phyloP scores from a whole-genome alignment of 2,329 filamentous ascomycete genomes.

The Pestalotiopsis sp. region DNA sequence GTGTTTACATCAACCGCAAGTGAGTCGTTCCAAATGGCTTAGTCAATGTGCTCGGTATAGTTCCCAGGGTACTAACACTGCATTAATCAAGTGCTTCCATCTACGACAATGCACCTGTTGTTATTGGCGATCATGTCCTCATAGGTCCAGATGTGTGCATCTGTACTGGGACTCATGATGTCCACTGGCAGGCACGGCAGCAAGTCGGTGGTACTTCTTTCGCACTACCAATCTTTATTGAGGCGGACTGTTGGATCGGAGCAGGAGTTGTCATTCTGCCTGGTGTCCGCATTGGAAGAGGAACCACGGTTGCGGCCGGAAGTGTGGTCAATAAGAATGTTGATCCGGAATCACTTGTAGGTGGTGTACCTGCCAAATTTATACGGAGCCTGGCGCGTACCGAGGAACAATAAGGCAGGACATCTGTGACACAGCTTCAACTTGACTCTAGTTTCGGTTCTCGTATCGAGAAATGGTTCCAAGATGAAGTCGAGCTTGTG shows the following conservation, averaged over 20 bases:
- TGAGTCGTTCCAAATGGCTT: slow-evolving; percentile 16
- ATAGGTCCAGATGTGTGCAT: slow-evolving; percentile 1
- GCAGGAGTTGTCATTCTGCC: not conserved
- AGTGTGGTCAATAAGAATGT: slow-evolving; percentile 6
- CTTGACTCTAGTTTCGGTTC: not conserved
- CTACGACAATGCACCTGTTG: slow-evolving; percentile 3
- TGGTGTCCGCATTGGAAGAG: not conserved
- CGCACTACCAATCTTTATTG: not conserved
- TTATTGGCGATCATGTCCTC: not conserved
- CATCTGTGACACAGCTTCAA: not conserved
- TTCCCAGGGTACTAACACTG: not conserved
- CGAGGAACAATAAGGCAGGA: not conserved
- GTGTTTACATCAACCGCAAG: slow-evolving; percentile 67
- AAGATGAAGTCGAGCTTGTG: no score
- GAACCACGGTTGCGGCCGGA: slow-evolving; percentile 1
- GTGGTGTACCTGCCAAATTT: slow-evolving; percentile 7
- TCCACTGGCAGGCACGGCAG: not conserved
- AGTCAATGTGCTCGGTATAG: not conserved
- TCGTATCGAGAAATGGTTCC: no score
- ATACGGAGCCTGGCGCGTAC: not conserved
- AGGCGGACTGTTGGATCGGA: slow-evolving; percentile 6
- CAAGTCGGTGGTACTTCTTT: not conserved
- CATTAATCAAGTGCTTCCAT: not conserved
- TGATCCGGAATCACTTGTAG: slow-evolving; percentile 5
- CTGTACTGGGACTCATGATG: not conserved